Evolutionary conservation across 331 rosid genomes (phyloP).

Genomic region (Prunus yedoensis): DNA sequence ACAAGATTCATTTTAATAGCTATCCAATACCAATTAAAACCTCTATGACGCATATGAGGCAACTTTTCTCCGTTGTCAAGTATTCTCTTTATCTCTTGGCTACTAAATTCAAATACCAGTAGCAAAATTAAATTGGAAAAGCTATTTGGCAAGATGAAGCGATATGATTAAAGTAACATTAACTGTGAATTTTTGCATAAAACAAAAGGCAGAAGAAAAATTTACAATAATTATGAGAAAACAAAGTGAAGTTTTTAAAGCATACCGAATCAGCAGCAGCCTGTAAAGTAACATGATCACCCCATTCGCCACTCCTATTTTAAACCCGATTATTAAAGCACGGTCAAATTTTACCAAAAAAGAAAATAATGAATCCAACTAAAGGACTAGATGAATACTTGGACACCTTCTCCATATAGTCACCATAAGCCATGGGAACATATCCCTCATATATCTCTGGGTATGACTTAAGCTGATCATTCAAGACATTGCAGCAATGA

Average conservation of each 20-base stretch:
- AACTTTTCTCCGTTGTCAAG: too few species aligned
- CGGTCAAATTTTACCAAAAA: conserved; percentile 9
- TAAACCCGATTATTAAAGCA: conserved; percentile 15
- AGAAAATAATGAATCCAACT: conserved; percentile 8
- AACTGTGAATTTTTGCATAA: neutral
- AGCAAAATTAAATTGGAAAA: neutral
- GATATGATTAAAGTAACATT: neutral
- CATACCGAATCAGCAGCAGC: conserved; percentile 64
- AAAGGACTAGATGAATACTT: conserved; percentile 31
- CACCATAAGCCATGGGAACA: conserved; percentile 58
- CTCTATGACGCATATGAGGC: neutral
- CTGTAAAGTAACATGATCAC: conserved; percentile 64
- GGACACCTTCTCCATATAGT: conserved; percentile 58
- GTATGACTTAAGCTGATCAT: conserved; percentile 44
- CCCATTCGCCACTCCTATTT: conserved; percentile 57
- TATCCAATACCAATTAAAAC: neutral
- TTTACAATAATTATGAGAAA: neutral
- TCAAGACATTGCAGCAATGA: conserved; percentile 24
- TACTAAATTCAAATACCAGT: neutral
- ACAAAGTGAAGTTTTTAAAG: conserved; percentile 2
- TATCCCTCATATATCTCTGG: conserved; percentile 59
- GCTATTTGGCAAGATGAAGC: neutral
- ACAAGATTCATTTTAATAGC: neutral
- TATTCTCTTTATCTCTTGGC: neutral
- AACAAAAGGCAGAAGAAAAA: neutral